Conservation (phyloP, 2,329 filamentous ascomycete species). For the Setomelanomma holmii region DNA sequence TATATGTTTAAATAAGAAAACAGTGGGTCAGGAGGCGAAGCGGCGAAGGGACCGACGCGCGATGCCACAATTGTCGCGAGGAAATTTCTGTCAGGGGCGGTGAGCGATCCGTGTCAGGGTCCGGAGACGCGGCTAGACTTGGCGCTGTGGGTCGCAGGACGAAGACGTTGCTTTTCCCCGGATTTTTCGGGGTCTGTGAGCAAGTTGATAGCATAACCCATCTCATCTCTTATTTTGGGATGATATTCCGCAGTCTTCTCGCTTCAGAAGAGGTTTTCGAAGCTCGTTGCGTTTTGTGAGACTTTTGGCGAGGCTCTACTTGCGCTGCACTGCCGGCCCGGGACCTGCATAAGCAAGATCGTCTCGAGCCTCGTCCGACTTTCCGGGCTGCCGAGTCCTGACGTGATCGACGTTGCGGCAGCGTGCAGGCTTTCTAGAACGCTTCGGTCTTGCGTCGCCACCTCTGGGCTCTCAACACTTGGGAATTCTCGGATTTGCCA, state of each 20-base stretch:
- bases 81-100: slow-evolving; percentile 19
- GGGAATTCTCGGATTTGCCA: not conserved
- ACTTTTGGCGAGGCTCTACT: slow-evolving; percentile 7
- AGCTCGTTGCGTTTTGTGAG: too few relatives aligned
- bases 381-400: not conserved
- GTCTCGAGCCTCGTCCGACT: not conserved
- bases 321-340: slow-evolving; percentile 3
- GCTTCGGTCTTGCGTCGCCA: slow-evolving; percentile 12
- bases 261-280: not conserved
- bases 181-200: slow-evolving; percentile 1
- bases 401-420: slow-evolving; percentile 13
- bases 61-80: slow-evolving; percentile 1
- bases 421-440: slow-evolving; percentile 14
- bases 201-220: too few relatives aligned
- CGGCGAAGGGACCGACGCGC: slow-evolving; percentile 16
- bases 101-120: slow-evolving; percentile 22
- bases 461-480: slow-evolving; percentile 13
- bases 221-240: too few relatives aligned
- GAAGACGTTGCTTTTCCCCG: slow-evolving; percentile 4
- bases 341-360: slow-evolving; percentile 5
- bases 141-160: not conserved
- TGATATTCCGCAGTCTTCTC: too few relatives aligned
- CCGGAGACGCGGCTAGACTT: slow-evolving; percentile 3
- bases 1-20: slow-evolving; percentile 20
- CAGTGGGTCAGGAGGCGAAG: slow-evolving; percentile 13